phyloP scores from a whole-genome alignment of 73 alveolate species.

The Paramecium sonneborni region DNA sequence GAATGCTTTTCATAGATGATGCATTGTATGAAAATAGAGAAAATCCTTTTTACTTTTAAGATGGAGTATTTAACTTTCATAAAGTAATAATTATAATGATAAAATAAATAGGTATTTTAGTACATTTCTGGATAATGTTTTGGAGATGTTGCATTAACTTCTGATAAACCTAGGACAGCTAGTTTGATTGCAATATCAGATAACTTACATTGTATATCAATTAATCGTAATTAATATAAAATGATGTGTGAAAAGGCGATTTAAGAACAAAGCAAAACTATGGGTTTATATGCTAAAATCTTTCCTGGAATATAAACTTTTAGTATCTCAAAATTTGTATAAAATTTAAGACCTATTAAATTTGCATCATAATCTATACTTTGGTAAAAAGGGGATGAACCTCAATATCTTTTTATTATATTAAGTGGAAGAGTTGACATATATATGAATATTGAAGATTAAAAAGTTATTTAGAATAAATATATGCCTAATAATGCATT shows the following conservation, averaged over 20 bases:
- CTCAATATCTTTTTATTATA: not conserved
- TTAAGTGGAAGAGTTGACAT: constrained; percentile 27
- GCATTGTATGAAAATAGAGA: not conserved
- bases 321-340: not conserved
- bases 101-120: not conserved
- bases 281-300: not conserved
- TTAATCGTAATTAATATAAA: not conserved
- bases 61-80: not conserved
- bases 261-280: not conserved
- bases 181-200: constrained; percentile 24
- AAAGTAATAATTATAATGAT: not conserved
- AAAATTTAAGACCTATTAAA: not conserved
- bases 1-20: not conserved
- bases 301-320: constrained; percentile 6
- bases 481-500: not conserved
- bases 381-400: constrained; percentile 53
- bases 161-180: constrained; percentile 37
- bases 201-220: not conserved
- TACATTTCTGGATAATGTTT: constrained; percentile 17
- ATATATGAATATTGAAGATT: not conserved
- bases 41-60: not conserved
- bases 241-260: constrained; percentile 23
- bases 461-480: not conserved
- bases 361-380: not conserved
- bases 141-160: constrained; percentile 39